phyloP scores from a whole-genome alignment of 2,329 filamentous ascomycete genomes.

The Talaromyces pinophilus region DNA sequence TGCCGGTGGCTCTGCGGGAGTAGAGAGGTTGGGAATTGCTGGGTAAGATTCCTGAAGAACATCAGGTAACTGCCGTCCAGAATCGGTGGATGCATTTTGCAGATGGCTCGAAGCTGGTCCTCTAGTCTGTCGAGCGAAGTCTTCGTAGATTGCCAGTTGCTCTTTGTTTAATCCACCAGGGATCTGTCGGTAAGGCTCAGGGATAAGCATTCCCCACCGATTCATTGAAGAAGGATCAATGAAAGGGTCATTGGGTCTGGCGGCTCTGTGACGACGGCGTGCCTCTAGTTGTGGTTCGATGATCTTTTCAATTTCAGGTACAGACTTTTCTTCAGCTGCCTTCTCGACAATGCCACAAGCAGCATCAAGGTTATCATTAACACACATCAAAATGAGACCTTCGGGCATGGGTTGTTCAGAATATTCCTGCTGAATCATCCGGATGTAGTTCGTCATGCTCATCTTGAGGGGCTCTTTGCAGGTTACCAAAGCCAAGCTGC shows the following conservation, averaged over 20 bases:
- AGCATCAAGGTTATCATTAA: constrained; percentile 93
- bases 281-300: constrained; percentile 78
- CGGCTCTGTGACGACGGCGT: constrained; percentile 72
- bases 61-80: constrained; percentile 62
- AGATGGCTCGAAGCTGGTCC: constrained; percentile 56
- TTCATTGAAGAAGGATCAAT: constrained; percentile 73
- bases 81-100: constrained; percentile 60
- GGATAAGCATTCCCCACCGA: constrained; percentile 90
- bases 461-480: constrained; percentile 95
- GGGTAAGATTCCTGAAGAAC: constrained; percentile 63
- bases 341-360: constrained; percentile 94
- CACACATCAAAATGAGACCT: constrained; percentile 95
- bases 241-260: constrained; percentile 80
- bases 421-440: constrained; percentile 70
- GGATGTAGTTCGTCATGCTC: constrained; percentile 96
- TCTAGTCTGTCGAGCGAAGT: constrained; percentile 85
- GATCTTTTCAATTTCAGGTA: constrained; percentile 93
- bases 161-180: constrained; percentile 82
- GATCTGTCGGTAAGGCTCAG: constrained; percentile 86
- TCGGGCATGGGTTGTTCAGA: constrained; percentile 77
- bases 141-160: constrained; percentile 94
- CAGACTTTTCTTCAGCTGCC: constrained; percentile 87
- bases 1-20: constrained; percentile 63
- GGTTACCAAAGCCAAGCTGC: constrained; percentile 92
- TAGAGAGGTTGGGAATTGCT: constrained; percentile 61